Evolutionary conservation across 441 rosid genomes (phyloP).

Genomic region (Bruguiera hainesii): DNA sequence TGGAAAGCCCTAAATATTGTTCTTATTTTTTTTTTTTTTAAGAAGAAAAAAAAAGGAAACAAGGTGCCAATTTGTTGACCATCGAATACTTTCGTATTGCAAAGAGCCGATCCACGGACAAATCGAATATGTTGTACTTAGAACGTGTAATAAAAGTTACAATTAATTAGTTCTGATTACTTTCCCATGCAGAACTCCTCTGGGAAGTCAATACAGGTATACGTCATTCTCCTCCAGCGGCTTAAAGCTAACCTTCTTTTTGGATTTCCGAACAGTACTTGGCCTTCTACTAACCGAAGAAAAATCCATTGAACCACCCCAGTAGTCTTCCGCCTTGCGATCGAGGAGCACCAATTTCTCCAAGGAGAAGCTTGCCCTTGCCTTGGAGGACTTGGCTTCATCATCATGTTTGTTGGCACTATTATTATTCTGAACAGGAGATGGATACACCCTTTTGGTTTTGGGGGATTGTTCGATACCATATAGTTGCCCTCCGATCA

Average conservation of each 20-base stretch:
- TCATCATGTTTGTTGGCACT: too few relatives aligned
- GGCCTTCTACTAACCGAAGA: slow-evolving; percentile 19
- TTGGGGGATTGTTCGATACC: slow-evolving; percentile 23
- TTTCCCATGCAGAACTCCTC: background rate
- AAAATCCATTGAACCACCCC: slow-evolving; percentile 10
- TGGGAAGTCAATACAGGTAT: slow-evolving; percentile 25
- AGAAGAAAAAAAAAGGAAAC: background rate
- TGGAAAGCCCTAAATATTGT: too few relatives aligned
- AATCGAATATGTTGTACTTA: background rate
- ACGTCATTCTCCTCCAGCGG: slow-evolving; percentile 33
- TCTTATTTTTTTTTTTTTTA: background rate
- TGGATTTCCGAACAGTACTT: slow-evolving; percentile 8
- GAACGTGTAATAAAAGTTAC: too few relatives aligned
- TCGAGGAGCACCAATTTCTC: slow-evolving; percentile 8
- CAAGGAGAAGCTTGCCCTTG: slow-evolving; percentile 12
- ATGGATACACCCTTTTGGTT: slow-evolving; percentile 24
- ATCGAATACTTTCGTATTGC: background rate
- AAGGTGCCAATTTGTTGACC: too few relatives aligned
- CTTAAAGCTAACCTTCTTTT: slow-evolving; percentile 40
- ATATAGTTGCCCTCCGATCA: slow-evolving; percentile 22
- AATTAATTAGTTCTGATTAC: background rate
- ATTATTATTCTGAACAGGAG: background rate
- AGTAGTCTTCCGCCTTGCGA: slow-evolving; percentile 1
- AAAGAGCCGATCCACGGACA: background rate
- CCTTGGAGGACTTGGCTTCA: background rate